These are phyloP conservation scores for Cryptococcus wingfieldii DNA, from an alignment of 1,284 basidiomycete species.

Conservation along the genomic window DNA sequence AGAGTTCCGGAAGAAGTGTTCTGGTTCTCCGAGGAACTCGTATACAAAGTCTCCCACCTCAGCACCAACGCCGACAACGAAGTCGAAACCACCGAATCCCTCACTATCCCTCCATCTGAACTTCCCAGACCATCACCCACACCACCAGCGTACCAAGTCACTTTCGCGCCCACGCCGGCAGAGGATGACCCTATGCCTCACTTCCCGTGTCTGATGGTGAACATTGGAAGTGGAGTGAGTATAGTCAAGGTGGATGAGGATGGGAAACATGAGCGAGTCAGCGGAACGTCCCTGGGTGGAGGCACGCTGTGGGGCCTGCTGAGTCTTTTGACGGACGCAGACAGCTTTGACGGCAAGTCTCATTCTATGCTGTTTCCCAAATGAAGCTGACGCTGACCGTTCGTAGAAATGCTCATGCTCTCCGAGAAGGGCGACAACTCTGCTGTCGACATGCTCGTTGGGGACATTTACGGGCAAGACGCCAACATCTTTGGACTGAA, in stretches of 20 bases:
- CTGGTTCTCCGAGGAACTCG: slow-evolving; percentile 96
- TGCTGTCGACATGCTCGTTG: slow-evolving; percentile 96
- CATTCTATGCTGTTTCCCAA: not conserved
- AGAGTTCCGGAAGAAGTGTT: slow-evolving; percentile 97
- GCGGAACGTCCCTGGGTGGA: slow-evolving; percentile 95
- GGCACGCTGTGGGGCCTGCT: slow-evolving; percentile 98
- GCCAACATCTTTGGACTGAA: slow-evolving; percentile 92
- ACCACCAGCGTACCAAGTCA: slow-evolving; percentile 83
- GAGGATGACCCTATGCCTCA: slow-evolving; percentile 61
- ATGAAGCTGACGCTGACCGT: not conserved
- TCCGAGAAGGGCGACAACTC: slow-evolving; percentile 93
- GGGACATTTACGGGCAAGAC: slow-evolving; percentile 96
- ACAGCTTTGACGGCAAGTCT: slow-evolving; percentile 83
- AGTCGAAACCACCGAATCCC: not conserved
- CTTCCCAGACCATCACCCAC: slow-evolving; percentile 87
- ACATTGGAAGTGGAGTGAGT: slow-evolving; percentile 96
- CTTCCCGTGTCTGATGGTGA: slow-evolving; percentile 92
- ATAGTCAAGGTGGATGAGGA: slow-evolving; percentile 96
- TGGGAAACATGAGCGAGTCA: slow-evolving; percentile 92
- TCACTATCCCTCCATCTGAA: slow-evolving; percentile 39
- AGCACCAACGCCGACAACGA: slow-evolving; percentile 2
- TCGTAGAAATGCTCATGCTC: slow-evolving; percentile 86
- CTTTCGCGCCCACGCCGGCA: slow-evolving; percentile 63
- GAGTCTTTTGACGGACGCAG: slow-evolving; percentile 91
- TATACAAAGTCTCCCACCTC: slow-evolving; percentile 74